These are phyloP conservation scores for Linderniella brevidens DNA, from an alignment of 257 asterid species.

Conservation along the genomic window DNA sequence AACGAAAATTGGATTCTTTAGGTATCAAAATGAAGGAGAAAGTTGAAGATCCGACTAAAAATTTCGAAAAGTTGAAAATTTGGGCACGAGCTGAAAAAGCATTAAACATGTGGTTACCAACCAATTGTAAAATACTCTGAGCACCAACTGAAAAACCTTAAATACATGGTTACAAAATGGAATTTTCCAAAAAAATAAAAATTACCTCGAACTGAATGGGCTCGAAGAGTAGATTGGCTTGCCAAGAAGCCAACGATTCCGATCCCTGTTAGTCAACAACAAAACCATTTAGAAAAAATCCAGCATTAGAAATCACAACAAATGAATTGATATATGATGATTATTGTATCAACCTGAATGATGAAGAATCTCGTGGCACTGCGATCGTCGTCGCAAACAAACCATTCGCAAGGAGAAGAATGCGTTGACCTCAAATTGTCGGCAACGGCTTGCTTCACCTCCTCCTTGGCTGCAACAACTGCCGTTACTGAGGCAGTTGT, in stretches of 20 bases:
- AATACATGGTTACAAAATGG: no score
- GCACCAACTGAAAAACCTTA: no score
- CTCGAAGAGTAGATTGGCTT: constrained; percentile 88
- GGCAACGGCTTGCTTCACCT: constrained; percentile 93
- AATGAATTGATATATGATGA: neutral
- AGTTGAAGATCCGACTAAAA: no score
- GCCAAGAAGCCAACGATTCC: constrained; percentile 91
- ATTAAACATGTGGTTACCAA: no score
- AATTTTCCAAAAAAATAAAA: no score
- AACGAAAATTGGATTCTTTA: no score
- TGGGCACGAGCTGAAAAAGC: no score
- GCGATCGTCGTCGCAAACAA: constrained; percentile 72
- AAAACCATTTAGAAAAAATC: no score
- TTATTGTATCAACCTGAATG: constrained; percentile 53
- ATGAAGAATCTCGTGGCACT: constrained; percentile 67
- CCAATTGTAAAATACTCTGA: no score
- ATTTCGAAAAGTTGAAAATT: no score
- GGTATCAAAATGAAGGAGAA: no score
- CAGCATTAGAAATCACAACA: constrained; percentile 3
- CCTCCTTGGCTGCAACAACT: constrained; percentile 96
- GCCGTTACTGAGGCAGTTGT: constrained; percentile 85
- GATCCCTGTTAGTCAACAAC: constrained; percentile 90
- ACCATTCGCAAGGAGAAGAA: constrained; percentile 94
- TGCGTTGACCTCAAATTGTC: constrained; percentile 64
- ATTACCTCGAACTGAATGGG: constrained; percentile 88